Conservation (phyloP, 768 basidiomycete species). For the Coprinopsis sp. region DNA sequence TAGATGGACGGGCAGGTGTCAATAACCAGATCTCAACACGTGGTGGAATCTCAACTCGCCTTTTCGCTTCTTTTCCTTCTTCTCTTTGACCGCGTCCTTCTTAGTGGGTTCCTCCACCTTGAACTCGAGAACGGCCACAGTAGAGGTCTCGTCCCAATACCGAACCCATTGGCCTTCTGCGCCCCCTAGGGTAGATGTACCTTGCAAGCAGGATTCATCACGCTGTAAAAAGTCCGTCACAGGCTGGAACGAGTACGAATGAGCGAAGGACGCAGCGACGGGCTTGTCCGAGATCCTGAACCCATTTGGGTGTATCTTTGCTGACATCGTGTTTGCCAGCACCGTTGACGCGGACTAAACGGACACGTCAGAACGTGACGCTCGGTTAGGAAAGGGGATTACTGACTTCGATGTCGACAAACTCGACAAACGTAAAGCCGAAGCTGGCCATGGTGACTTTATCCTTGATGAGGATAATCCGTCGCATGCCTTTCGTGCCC, state of each 20-base stretch:
- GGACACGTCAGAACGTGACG: conserved; percentile 12
- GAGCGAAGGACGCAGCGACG: conserved; percentile 89
- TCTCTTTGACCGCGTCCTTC: conserved; percentile 32
- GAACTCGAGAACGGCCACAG: conserved; percentile 70
- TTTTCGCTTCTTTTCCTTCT: conserved; percentile 68
- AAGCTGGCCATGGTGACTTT: conserved; percentile 82
- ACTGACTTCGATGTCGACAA: conserved; percentile 75
- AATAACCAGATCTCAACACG: conserved; percentile 3
- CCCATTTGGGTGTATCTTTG: conserved; percentile 84
- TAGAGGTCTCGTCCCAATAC: conserved; percentile 92
- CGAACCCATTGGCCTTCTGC: conserved; percentile 69
- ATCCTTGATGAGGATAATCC: conserved; percentile 88
- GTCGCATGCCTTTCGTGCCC: conserved; percentile 81
- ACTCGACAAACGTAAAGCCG: conserved; percentile 94
- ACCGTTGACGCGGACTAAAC: conserved; percentile 75
- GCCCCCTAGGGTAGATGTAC: conserved; percentile 66
- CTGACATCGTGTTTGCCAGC: conserved; percentile 82
- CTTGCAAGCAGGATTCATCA: conserved; percentile 72
- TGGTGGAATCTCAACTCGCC: conserved; percentile 28
- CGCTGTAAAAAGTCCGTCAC: conserved; percentile 67
- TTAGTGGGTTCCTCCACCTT: conserved; percentile 61
- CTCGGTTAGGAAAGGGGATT: not conserved
- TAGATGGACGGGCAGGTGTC: not conserved
- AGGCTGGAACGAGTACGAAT: conserved; percentile 85
- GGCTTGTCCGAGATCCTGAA: conserved; percentile 88